Base-by-base conservation (phyloP, 2,329 filamentous ascomycete genomes). In the Arthrobotrys musiformis region DNA sequence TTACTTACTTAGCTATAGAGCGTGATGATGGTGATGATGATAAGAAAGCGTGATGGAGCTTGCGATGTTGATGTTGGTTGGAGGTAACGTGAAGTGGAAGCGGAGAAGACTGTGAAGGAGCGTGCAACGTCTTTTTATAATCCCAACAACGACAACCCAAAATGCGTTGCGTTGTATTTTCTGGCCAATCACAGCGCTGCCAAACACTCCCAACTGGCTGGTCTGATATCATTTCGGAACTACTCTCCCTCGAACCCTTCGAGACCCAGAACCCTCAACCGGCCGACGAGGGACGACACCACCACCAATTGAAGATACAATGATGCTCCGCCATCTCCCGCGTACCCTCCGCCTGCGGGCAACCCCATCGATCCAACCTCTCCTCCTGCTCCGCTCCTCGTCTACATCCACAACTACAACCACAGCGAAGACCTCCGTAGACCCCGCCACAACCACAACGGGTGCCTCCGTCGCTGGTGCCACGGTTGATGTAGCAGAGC, bases 281-380 rank as follows among this genome's bases (percentile, higher is more conserved):
- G n/a, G n/a, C n/a, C n/a, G n/a, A n/a, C n/a, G n/a, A n/a, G n/a
- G n/a, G n/a, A n/a, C n/a, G n/a, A n/a, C n/a, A n/a, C n/a, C n/a
- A n/a, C n/a, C n/a, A n/a, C n/a, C n/a, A n/a, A n/a, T n/a, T n/a
- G 30, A 40, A 11, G 15, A 40, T 11, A 15, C 19, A 24, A 58
- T 40, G 33, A 76, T 76, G 72, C 64, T 76, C 58, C 72, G 72
- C 30, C 72, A 64, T 24, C 17, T 76, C 15, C 72, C 72, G 37
- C 72, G 72, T n/a, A 60, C 56, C 40, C 48, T 69, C 28, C 62
- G 62, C 37, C 54, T 68, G 30, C 62, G 52, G 26, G 28, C 58
- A 11, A 67, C 46, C 2, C 35, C 62, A 5, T 63, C 62, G n/a
- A n/a, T n/a, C n/a, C n/a, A n/a, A 6, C 22, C 30, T 19, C 52